Percentiles rank a stretch among this genome's conserved stretches.
These are phyloP conservation scores for Phytophthora pluvialis DNA, from an alignment of 352 stramenopile genomes.

Conservation along the genomic window DNA sequence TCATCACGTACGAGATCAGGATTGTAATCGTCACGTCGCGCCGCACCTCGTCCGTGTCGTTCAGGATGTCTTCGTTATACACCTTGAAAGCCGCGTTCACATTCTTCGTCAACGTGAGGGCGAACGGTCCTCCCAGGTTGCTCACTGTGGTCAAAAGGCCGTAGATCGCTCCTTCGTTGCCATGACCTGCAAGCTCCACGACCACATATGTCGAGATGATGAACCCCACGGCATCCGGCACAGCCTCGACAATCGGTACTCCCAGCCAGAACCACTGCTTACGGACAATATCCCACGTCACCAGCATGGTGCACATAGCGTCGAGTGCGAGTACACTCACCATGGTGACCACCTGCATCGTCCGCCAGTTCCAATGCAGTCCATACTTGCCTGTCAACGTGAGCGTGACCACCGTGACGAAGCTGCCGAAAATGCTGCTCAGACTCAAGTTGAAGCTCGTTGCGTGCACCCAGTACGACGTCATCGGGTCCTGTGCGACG, in stretches of 20 bases:
- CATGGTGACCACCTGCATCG: constrained; percentile 51
- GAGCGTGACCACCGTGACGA: constrained; percentile 50
- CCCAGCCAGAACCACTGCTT: constrained; percentile 69
- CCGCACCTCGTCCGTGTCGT: constrained; percentile 52
- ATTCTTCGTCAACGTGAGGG: constrained; percentile 57
- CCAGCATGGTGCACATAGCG: constrained; percentile 54
- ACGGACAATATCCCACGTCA: constrained; percentile 58
- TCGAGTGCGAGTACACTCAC: constrained; percentile 52
- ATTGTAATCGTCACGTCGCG: constrained; percentile 65
- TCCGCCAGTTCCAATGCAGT: constrained; percentile 60
- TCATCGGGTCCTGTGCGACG: constrained; percentile 54
- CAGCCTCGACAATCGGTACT: constrained; percentile 50
- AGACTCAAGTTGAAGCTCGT: constrained; percentile 56
- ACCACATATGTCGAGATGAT: constrained; percentile 66
- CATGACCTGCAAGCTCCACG: constrained; percentile 58
- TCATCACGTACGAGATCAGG: constrained; percentile 56
- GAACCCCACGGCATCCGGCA: constrained; percentile 51
- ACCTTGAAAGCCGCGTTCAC: constrained; percentile 57
- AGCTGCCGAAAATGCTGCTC: constrained; percentile 51
- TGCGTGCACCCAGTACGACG: constrained; percentile 56
- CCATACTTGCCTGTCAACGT: constrained; percentile 56
- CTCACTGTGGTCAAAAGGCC: constrained; percentile 60
- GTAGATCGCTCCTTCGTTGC: constrained; percentile 66
- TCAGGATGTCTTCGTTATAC: constrained; percentile 53
- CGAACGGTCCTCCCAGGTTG: constrained; percentile 53